These are phyloP conservation scores for Metarhizium sp. DNA, from an alignment of 2,329 filamentous ascomycete species.

Conservation along the genomic window DNA sequence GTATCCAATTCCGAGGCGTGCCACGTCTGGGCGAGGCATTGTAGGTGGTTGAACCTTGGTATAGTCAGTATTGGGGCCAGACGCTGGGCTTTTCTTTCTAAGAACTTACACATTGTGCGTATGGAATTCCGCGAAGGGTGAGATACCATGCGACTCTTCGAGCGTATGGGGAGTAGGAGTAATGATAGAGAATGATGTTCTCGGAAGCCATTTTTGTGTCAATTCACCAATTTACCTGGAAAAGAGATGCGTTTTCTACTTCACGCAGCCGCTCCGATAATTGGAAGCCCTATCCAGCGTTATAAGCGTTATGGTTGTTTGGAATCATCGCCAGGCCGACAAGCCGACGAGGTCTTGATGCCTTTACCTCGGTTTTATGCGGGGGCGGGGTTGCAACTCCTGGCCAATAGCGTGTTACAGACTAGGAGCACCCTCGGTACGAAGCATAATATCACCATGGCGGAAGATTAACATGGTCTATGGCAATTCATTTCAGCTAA, in stretches of 20 bases:
- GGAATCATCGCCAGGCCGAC: neutral
- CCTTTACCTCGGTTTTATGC: neutral
- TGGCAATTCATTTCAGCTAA: neutral
- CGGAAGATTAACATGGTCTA: neutral
- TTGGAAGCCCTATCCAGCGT: neutral
- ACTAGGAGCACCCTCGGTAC: neutral
- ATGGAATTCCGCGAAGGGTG: conserved; percentile 53
- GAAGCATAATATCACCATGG: neutral
- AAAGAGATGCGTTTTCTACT: neutral
- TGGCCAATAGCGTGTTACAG: conserved; percentile 1
- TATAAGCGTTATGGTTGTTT: neutral
- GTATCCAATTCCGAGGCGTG: conserved; percentile 52
- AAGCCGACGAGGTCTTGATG: too few species aligned
- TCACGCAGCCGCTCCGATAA: neutral
- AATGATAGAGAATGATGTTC: conserved; percentile 54
- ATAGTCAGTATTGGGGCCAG: conserved; percentile 13
- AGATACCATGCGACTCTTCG: conserved; percentile 59
- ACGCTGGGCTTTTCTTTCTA: neutral
- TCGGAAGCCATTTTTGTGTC: conserved; percentile 11
- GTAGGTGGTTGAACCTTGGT: conserved; percentile 53
- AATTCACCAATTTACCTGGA: too few species aligned
- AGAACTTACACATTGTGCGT: conserved; percentile 51
- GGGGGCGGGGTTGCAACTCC: neutral
- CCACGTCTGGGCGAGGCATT: conserved; percentile 57
- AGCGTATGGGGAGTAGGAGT: conserved; percentile 55